Base-by-base conservation (phyloP, 441 rosid genomes). In the Adansonia grandidieri region DNA sequence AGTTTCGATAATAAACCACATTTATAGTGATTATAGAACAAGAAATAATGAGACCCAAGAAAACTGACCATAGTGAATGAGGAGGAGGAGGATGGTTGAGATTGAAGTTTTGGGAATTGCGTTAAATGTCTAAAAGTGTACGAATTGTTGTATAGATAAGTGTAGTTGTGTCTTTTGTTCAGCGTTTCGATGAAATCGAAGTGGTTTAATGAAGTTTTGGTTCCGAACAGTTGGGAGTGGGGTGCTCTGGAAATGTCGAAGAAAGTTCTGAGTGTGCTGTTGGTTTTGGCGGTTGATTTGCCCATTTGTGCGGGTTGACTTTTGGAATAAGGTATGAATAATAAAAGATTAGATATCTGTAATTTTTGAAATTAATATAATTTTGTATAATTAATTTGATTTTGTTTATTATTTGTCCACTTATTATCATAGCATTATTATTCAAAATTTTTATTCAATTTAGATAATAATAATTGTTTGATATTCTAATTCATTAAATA, bases 141-240 rank as follows among this genome's bases (percentile, higher is more conserved):
- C n/a, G 6, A 17, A 71, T n/a, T n/a, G 75, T 56, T 73, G 65
- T 10, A 15, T 28, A 61, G 44, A 50, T 67, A 53, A 54, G 37
- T 50, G 66, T 5, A 40, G 32, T 22, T 40, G 61, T 75, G 24
- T 71, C 40, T 57, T 32, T n/a, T 6, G 1, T 32, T 32, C 3
- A 32, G 17, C 42, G 75, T 68, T 72, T 84, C 85, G 88, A 80
- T 86, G 88, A 80, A 76, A 83, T 67, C 86, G 64, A 82, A 70
- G 84, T 69, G 78, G 78, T 32, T 64, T 58, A 62, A 51, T 60
- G 44, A 17, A 68, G 75, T 15, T 32, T 28, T 61, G 63, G 77
- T 32, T 32, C 37, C 37, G 37, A 32, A 32, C 37, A 32, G 37
- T 32, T 32, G 37, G 37, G 37, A 32, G 37, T 24, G 64, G 61